Evolutionary conservation across 2,329 filamentous ascomycete genomes (phyloP), one percentile per base, ranked within the genome.

Genomic region (Clarireedia sp.): DNA sequence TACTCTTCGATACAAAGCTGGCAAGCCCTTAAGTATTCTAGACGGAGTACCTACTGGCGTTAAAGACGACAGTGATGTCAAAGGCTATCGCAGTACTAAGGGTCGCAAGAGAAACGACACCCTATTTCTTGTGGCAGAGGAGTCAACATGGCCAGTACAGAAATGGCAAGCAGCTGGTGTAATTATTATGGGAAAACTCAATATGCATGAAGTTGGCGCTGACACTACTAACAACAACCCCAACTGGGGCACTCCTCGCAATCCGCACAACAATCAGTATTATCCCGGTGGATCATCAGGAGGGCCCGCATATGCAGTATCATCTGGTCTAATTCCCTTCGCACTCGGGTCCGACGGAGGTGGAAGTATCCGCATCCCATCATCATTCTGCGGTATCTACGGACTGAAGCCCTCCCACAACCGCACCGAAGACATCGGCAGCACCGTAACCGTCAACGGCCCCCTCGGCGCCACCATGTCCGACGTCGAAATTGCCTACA

Each of bases 341-440:
- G 90, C 91, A 3, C 74, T 99, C 21, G 94, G 92, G 19, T 96
- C 92, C 14, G 94, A 99, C 68, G 97, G 85, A 0, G 85, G 85
- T 57, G 85, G 85, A 29, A 86, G 82, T 17, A 82, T 89, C 43
- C 63, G 66, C 2, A 63, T 71, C n/a, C 65, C 66, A 7, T 51
- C 65, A 3, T 64, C 63, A 5, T 67, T 67, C 44, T 67, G 66
- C 54, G 66, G 65, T 48, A 69, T 89, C 21, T 95, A 86, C 70
- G 90, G 90, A 2, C 76, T 96, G 57, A 95, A 96, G 70, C 76
- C 89, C 1, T 85, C 82, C 0, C 86, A 94, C 67, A 80, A 85
- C 65, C 84, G 90, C 38, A 79, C 87, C 5, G 79, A 79, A 44
- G 75, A 72, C 56, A 75, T 77, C 69, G 74, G 74, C 63, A 77